Evolutionary conservation across 768 basidiomycete genomes (phyloP), one percentile per base, ranked within the genome.

Genomic region (Panaeolus papilionaceus): DNA sequence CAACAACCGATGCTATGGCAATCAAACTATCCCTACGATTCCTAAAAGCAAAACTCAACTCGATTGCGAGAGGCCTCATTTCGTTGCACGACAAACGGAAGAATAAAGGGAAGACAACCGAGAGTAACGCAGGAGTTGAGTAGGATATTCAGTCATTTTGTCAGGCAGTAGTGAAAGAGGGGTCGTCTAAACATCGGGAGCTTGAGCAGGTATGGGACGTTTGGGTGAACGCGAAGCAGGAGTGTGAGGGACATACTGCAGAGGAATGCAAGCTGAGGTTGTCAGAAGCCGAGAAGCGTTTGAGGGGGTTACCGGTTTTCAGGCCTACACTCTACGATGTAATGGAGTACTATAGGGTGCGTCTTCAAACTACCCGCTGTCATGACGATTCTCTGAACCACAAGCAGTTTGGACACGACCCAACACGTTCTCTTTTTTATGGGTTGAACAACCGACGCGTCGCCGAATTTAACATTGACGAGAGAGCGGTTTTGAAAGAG

Each of bases 331-430:
- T n/a, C n/a, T 18, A 44, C 9, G 39, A 40, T 40, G 39, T 40
- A 1, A 40, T 40, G 39, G 39, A 40, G 39, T 40, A 40, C 2
- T 40, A 40, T 40, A 40, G 39, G 39, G 39, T 40, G 1, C 39
- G 39, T 40, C 9, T 14, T 10, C 11, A 14, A 40, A 0, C 39
- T 2, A 11, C 14, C 9, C 14, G 9, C 39, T 1, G 5, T 40
- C 14, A 11, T 40, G 14, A 14, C 2, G 14, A 40, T 40, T 40
- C 11, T 40, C 9, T 40, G 2, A 40, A 40, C 14, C 4, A 11
- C 9, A 4, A 40, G 39, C n/a, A 75, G 74, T 72, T 75, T 39
- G 74, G 74, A 4, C 69, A 73, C 49, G 72, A 75, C 39, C 51
- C 64, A 23, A 47, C 70, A 10, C 68, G 66, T n/a, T 73, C 71